A percentile compares a stretch with the other conserved stretches of the same genome.
These are phyloP conservation scores for Cryptosporidium viatorum DNA, from an alignment of 169 alveolate species.

Conservation along the genomic window DNA sequence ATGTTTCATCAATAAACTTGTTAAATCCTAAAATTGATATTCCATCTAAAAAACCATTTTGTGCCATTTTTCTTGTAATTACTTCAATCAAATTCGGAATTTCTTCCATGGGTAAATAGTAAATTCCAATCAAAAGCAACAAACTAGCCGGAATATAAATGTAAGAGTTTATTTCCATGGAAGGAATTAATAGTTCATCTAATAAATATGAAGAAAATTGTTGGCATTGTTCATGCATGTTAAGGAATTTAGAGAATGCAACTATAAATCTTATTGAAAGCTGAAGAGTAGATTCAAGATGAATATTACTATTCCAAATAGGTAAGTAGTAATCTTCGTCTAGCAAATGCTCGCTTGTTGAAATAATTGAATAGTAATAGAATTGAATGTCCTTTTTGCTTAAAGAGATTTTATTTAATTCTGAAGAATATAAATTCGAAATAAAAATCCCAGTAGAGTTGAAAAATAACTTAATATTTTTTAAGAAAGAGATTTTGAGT, in stretches of 20 bases:
- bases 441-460: constrained; percentile 50
- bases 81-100: constrained; percentile 10
- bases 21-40: constrained; percentile 38
- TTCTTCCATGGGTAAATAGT: constrained; percentile 19
- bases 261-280: constrained; percentile 49
- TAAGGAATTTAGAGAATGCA: constrained; percentile 7
- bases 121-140: constrained; percentile 26
- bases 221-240: neutral
- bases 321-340: constrained; percentile 25
- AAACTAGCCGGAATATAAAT: constrained; percentile 34
- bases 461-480: constrained; percentile 22
- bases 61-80: neutral
- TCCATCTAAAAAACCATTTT: constrained; percentile 56
- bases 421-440: constrained; percentile 10
- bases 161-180: neutral
- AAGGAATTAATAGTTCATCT: constrained; percentile 34
- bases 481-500: constrained; percentile 31
- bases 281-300: constrained; percentile 25
- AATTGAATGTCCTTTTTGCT: constrained; percentile 19
- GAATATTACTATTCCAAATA: constrained; percentile 48
- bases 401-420: neutral
- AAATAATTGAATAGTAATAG: constrained; percentile 22
- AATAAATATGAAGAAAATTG: constrained; percentile 31
- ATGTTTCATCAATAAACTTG: neutral
- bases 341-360: constrained; percentile 58